Evolutionary conservation across 2,329 filamentous ascomycete species (phyloP), one percentile per base, ranked within the genome.

Genomic region (Chaetoscypha palmicola): DNA sequence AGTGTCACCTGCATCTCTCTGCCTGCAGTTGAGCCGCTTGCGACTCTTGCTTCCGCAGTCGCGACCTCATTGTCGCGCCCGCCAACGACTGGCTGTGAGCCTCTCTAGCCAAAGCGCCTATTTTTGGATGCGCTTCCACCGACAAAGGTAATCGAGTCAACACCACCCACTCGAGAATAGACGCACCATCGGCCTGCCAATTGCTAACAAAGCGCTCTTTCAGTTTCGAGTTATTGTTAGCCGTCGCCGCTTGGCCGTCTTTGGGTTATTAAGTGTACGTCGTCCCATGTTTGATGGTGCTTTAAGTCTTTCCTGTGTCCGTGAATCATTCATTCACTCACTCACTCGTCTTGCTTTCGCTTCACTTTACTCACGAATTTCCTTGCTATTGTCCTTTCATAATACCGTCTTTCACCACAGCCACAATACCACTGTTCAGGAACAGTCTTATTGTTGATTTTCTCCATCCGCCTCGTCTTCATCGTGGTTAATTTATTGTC

Each of bases 71-170:
- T 44, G 12, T 34, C 17, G 36, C 30, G 26, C 21, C 47, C 34
- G 33, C 45, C 48, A 54, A 52, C 45, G 51, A 58, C 44, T 60
- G 58, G 58, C 43, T 51, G 49, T 39, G 45, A 57, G 49, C 26
- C 43, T 34, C 51, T 44, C 47, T 48, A 50, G 32, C 24, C 41
- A 54, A 53, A 52, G 53, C 53, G 53, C 41, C 53, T 58, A 59
- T 58, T 58, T 55, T 53, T 46, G 49, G 52, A 35, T 46, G 48
- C 53, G 54, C 39, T 49, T 49, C 43, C 52, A 41, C 33, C 50
- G 38, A 57, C 55, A 58, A 58, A 58, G 53, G 33, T 49, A 38
- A 51, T 57, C 54, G 45, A 57, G 48, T 49, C 49, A 41, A 51
- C 34, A 43, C 41, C 44, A 45, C 34, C 42, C 37, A 8, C 20